phyloP scores from a whole-genome alignment of 495 filamentous ascomycete species.

The Xylaria palmicola region DNA sequence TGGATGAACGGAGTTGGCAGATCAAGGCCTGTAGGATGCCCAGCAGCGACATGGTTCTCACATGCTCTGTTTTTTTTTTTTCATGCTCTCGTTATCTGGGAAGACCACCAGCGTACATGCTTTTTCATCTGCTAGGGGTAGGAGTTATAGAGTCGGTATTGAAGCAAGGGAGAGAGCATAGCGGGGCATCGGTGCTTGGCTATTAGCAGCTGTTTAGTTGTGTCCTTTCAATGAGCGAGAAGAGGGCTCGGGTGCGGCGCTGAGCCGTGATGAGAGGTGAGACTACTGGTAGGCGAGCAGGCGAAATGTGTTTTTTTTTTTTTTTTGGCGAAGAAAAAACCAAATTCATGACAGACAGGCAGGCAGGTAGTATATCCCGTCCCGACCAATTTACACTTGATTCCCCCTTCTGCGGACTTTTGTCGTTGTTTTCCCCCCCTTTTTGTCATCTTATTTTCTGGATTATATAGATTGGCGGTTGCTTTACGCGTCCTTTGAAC shows the following conservation, averaged over 20 bases:
- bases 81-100: neutral
- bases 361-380: slow-evolving; percentile 8
- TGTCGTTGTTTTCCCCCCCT: neutral
- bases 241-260: neutral
- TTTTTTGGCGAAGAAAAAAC: neutral
- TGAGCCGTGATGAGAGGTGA: neutral
- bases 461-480: neutral
- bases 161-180: neutral
- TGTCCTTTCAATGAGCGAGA: neutral
- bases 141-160: neutral
- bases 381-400: neutral
- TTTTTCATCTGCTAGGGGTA: neutral
- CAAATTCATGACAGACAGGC: slow-evolving; percentile 1
- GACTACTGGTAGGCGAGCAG: neutral
- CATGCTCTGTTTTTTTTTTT: neutral
- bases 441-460: too few relatives aligned
- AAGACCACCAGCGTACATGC: neutral
- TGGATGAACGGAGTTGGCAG: slow-evolving; percentile 6
- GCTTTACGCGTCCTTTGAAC: neutral
- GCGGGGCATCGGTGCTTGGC: neutral
- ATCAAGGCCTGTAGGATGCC: neutral
- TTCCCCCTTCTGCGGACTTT: slow-evolving; percentile 8
- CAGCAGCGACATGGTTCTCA: neutral
- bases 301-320: neutral
- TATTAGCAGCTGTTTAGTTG: neutral